These are phyloP conservation scores for Jatropha multifida DNA, from an alignment of 441 rosid genomes.

Conservation along the genomic window DNA sequence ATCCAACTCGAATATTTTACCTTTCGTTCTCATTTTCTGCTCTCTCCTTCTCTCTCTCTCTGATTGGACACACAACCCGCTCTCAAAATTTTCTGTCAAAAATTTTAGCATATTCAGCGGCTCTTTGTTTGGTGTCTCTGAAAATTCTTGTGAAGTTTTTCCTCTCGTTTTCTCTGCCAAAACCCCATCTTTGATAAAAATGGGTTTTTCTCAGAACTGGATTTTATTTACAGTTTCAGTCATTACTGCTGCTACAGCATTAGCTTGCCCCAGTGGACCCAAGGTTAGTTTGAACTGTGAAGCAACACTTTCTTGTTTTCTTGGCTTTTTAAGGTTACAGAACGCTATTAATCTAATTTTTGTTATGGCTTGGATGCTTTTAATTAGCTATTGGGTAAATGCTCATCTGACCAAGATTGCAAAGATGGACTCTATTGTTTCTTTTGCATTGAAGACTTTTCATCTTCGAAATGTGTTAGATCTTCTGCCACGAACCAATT, in stretches of 20 bases:
- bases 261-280: not conserved
- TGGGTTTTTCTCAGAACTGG: not conserved
- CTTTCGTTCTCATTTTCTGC: not conserved
- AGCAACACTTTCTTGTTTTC: not conserved
- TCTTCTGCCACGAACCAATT: conserved; percentile 57
- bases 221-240: not conserved
- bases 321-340: not conserved
- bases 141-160: not conserved
- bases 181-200: not conserved
- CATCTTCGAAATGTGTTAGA: conserved; percentile 62
- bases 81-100: not conserved
- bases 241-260: not conserved
- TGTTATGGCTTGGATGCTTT: not conserved
- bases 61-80: not conserved
- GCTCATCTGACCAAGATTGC: conserved; percentile 65
- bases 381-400: conserved; percentile 47
- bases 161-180: not conserved
- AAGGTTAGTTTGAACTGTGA: not conserved
- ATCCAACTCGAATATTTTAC: not conserved
- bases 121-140: not conserved
- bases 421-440: conserved; percentile 61
- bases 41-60: not conserved
- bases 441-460: conserved; percentile 46
- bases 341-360: not conserved
- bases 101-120: not conserved